These are phyloP conservation scores for Colletotrichum abscissum DNA, from an alignment of 2,329 filamentous ascomycete genomes.

Conservation along the genomic window DNA sequence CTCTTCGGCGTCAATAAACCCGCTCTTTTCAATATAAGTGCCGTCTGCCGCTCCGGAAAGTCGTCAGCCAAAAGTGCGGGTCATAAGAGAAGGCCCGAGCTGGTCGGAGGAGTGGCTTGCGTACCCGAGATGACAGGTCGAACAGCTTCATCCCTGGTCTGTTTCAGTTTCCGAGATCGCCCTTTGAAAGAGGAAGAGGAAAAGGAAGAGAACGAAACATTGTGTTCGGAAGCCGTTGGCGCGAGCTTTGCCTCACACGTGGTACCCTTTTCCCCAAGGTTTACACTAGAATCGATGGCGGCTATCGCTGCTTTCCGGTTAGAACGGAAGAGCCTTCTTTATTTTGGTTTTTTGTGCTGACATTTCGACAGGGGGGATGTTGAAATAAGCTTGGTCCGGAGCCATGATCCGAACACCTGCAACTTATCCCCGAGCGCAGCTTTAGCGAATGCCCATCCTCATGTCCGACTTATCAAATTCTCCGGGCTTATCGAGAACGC, in stretches of 20 bases:
- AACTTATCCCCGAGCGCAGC: background rate
- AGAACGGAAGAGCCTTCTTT: background rate
- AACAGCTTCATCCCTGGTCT: background rate
- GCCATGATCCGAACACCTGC: background rate
- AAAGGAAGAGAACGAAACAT: background rate
- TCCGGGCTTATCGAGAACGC: background rate
- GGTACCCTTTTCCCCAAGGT: background rate
- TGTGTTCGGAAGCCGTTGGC: background rate
- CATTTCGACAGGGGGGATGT: background rate
- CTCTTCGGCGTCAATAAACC: background rate
- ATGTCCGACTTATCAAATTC: background rate
- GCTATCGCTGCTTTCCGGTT: background rate
- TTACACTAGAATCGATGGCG: too few species aligned
- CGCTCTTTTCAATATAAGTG: background rate
- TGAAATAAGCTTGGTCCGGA: conserved; percentile 3
- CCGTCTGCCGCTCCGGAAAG: background rate
- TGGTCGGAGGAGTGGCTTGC: background rate
- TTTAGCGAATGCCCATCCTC: background rate
- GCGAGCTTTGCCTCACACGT: background rate
- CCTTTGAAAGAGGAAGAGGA: background rate
- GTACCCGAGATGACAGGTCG: background rate
- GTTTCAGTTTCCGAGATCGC: background rate
- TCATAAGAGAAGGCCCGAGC: background rate
- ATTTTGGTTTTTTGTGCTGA: background rate
- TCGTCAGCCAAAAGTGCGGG: background rate